Base-by-base conservation (phyloP, 2,329 filamentous ascomycete species). In the Chrysoporthe puriensis region DNA sequence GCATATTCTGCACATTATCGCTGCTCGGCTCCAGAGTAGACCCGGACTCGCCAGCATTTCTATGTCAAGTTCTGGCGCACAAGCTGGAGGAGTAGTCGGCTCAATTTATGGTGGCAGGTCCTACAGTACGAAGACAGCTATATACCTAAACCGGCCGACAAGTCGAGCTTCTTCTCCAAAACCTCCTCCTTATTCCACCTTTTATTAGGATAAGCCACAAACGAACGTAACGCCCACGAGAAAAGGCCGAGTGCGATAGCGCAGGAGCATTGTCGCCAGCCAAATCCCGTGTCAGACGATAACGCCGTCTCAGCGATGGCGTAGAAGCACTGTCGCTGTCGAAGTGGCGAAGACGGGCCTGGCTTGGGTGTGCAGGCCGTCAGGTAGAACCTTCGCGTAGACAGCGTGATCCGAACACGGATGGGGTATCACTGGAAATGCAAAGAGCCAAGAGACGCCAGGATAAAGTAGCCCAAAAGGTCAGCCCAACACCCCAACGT, bases 281-380 rank as follows among this genome's bases (percentile, higher is more conserved):
- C 64, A 76, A 73, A 59, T 66, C 68, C 81, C 82, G 79, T 82
- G 83, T 77, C 76, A 68, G 66, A 70, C 70, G 80, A 83, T 79
- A 42, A 81, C 82, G 78, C 82, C 82, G 82, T 84, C 83, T 80
- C 82, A 82, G 81, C 81, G 79, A 85, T 85, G 83, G 83, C 83
- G 83, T 84, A 84, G 76, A 70, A 83, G 83, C 83, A 84, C 83
- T 85, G 76, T 85, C 82, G 80, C 82, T 80, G 82, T 82, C 83
- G 82, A 85, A 80, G 65, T 62, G 68, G 62, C 62, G 52, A 61
- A 59, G 42, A 43, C 57, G 50, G 26, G 50, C 50, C 50, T 40
- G 36, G 54, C 43, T 50, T 62, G 74, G 72, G 67, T 78, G 69
- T 71, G 74, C 11, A 73, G 75, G 72, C 66, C 66, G 71, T 71